Evolutionary conservation across 306 rosid species (phyloP).

Genomic region (Acacia acuminata): DNA sequence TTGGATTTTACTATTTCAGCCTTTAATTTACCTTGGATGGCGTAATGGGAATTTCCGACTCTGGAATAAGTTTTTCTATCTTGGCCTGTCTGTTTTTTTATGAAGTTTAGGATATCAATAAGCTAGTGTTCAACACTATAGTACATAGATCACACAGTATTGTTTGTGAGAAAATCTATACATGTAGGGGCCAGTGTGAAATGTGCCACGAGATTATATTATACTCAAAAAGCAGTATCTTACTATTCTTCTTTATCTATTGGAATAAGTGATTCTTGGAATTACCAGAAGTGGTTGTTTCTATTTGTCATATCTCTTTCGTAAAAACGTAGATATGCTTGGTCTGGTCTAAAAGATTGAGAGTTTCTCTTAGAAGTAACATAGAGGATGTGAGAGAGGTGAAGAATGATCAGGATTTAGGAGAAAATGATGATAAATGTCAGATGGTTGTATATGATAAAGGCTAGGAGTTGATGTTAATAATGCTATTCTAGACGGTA

Average conservation of each 20-base stretch:
- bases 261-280: not conserved
- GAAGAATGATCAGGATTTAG: not conserved
- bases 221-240: not conserved
- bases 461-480: not conserved
- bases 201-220: not conserved
- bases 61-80: slow-evolving; percentile 13
- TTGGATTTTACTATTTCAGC: slow-evolving; percentile 7
- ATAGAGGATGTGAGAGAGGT: slow-evolving; percentile 12
- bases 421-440: not conserved
- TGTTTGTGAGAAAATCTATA: not conserved
- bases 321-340: no score
- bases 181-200: not conserved
- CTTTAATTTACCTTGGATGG: slow-evolving; percentile 16
- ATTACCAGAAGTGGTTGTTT: not conserved
- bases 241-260: not conserved
- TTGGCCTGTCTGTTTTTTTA: not conserved
- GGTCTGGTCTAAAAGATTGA: not conserved
- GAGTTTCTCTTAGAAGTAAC: slow-evolving; percentile 1
- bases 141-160: slow-evolving; percentile 6
- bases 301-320: not conserved
- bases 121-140: slow-evolving; percentile 14
- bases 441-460: not conserved
- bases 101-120: slow-evolving; percentile 27
- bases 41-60: slow-evolving; percentile 1
- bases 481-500: not conserved